Evolutionary conservation across 2,329 filamentous ascomycete genomes (phyloP).

Genomic region (Emydomyces testavorans): DNA sequence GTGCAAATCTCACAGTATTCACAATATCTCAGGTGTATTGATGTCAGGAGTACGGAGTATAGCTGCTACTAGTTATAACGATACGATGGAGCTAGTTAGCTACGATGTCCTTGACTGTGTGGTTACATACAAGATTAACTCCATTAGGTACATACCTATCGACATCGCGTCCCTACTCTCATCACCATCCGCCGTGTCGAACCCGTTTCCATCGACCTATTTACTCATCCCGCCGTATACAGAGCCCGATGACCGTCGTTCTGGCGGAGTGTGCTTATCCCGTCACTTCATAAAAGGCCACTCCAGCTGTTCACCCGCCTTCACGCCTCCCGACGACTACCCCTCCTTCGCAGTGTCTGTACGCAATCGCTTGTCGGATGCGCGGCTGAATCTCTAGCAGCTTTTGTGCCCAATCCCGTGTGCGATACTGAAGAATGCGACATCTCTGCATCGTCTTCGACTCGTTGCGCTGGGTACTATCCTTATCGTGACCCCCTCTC

Average conservation of each 20-base stretch:
- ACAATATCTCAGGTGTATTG: no score
- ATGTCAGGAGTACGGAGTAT: no score
- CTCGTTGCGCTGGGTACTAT: background rate
- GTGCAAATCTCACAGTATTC: no score
- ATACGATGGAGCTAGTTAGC: no score
- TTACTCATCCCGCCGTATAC: background rate
- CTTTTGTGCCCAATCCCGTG: background rate
- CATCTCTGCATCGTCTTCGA: background rate
- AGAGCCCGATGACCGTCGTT: constrained; percentile 6
- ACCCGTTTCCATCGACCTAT: background rate
- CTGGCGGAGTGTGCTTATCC: constrained; percentile 4
- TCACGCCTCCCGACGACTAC: constrained; percentile 1
- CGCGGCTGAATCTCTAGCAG: background rate
- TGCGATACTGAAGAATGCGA: constrained; percentile 8
- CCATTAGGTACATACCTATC: no score
- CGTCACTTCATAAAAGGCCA: constrained; percentile 4
- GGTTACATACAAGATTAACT: no score
- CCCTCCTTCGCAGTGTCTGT: constrained; percentile 4
- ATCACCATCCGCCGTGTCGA: background rate
- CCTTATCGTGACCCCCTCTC: background rate
- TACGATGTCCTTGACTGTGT: no score
- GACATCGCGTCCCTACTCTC: no score
- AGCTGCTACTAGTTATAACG: no score
- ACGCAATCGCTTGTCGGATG: background rate
- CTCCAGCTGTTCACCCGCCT: background rate